Conservation (phyloP, 1,284 basidiomycete genomes). For the Ustilago trichophora region DNA sequence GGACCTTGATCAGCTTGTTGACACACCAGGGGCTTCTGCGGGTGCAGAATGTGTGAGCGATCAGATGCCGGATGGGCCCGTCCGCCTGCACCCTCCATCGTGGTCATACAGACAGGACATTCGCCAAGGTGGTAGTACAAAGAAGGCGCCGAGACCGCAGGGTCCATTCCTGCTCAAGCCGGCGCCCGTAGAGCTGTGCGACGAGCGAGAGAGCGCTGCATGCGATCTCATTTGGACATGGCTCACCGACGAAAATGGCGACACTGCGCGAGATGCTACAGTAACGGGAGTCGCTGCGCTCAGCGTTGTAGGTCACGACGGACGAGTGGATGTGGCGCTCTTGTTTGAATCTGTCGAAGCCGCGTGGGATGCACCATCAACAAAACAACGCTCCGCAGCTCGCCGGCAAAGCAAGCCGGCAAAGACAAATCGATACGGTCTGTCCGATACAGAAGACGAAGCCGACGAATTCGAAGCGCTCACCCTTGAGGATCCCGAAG, state of each 20-base stretch:
- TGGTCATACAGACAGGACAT: conserved; percentile 35
- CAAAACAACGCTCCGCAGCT: conserved; percentile 67
- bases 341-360: conserved; percentile 90
- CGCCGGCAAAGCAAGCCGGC: conserved; percentile 19
- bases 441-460: conserved; percentile 48
- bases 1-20: conserved; percentile 42
- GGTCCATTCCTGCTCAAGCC: conserved; percentile 92
- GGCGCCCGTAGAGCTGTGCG: conserved; percentile 77
- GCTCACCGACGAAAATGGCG: conserved; percentile 72
- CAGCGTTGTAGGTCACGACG: conserved; percentile 81
- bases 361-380: conserved; percentile 74
- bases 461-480: conserved; percentile 32
- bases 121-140: conserved; percentile 20
- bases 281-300: conserved; percentile 73
- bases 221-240: conserved; percentile 75
- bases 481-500: conserved; percentile 13
- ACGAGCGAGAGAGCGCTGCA: conserved; percentile 75
- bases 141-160: conserved; percentile 70
- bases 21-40: not conserved
- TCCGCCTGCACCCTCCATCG: conserved; percentile 40
- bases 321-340: conserved; percentile 84
- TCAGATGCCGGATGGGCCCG: conserved; percentile 21
- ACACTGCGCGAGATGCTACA: conserved; percentile 71
- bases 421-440: conserved; percentile 39
- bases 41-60: no score